Percentiles rank a stretch among this genome's conserved stretches.
Conservation (phyloP, 2,329 filamentous ascomycete species). For the Sclerotinia sclerotiorum region DNA sequence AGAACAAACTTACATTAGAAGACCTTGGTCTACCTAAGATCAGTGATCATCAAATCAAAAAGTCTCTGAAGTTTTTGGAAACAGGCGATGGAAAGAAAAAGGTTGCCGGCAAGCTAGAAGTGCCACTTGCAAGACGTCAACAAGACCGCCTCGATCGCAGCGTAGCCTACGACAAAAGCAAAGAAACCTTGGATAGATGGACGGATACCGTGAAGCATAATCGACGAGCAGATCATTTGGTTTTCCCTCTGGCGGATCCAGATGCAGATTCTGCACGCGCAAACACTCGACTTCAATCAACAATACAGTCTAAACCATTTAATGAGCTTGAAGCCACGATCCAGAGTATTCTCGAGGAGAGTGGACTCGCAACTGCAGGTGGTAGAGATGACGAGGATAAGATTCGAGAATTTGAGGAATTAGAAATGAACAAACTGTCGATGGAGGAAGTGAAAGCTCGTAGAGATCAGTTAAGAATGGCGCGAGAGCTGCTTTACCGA, state of each 20-base stretch:
- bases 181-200: conserved; percentile 88
- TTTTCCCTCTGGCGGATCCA: conserved; percentile 81
- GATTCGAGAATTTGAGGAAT: conserved; percentile 66
- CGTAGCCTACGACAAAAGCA: conserved; percentile 86
- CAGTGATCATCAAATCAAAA: conserved; percentile 73
- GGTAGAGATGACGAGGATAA: conserved; percentile 61
- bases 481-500: conserved; percentile 81
- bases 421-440: conserved; percentile 70
- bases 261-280: conserved; percentile 57
- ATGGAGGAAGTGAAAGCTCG: conserved; percentile 71
- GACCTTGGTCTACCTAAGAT: conserved; percentile 72
- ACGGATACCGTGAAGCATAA: conserved; percentile 94
- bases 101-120: conserved; percentile 64
- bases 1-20: conserved; percentile 56
- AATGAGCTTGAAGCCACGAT: conserved; percentile 86
- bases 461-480: conserved; percentile 71
- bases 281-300: conserved; percentile 63
- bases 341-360: conserved; percentile 84
- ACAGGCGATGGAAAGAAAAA: conserved; percentile 56
- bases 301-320: conserved; percentile 62
- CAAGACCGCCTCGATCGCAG: conserved; percentile 81
- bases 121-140: conserved; percentile 80
- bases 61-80: conserved; percentile 72
- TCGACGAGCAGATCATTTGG: conserved; percentile 83
- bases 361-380: conserved; percentile 65